Evolutionary conservation across 2,329 filamentous ascomycete species (phyloP), one percentile per base, ranked within the genome.

Genomic region (Colletotrichum horii): DNA sequence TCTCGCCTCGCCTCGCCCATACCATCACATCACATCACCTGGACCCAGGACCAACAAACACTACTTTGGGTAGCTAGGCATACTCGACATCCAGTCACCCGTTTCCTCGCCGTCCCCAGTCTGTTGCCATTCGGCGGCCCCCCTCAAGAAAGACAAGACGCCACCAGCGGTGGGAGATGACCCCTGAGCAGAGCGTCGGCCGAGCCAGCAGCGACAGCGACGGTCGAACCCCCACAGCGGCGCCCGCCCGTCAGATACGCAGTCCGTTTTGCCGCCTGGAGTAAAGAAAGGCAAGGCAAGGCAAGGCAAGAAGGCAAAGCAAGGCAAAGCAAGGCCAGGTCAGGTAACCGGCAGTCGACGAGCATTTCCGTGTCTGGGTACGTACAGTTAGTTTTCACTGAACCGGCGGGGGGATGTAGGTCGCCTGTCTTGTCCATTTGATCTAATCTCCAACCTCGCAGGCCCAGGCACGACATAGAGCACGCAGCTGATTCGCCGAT

Each of bases 401-500:
- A 60, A 48, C n/a, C 34, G 36, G 24, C 30, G 26, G 32, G 19
- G 19, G 30, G 19, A 38, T 38, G 32, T 36, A 64, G 26, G 60
- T 64, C 60, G 60, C 60, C 32, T 36, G 60, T 38, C 60, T 64
- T 14, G 60, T 64, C 60, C 32, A 71, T 64, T 75, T 75, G 72
- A 72, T 75, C 73, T 72, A 75, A 75, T 64, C 69, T 72, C 73
- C 69, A 75, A 62, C 73, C 62, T 72, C 61, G 30, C 62, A 75
- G 69, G 62, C 30, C 62, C 60, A 66, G 69, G 38, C 72, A 61
- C 28, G 68, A 34, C 61, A 22, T 43, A 36, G 32, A 14, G 19
- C 34, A 16, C 32, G 11, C n/a, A 28, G 26, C 56, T 72, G 69
- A 72, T 75, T 75, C 73, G 73, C 66, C 61, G 52, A 60, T 38